Base-by-base conservation (phyloP, 768 basidiomycete genomes). In the Boletus subcaerulescens region DNA sequence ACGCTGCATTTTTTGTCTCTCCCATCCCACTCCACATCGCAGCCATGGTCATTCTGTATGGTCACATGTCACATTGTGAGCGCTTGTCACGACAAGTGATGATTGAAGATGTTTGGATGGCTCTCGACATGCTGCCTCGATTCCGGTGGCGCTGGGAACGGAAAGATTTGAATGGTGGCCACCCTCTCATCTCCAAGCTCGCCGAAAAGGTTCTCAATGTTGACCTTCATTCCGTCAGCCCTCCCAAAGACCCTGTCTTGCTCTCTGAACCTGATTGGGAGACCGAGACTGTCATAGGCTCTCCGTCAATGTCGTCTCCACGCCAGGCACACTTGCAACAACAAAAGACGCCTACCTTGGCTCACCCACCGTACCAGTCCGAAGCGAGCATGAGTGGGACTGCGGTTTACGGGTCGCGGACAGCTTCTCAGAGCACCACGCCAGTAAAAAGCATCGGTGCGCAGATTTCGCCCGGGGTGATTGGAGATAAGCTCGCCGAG, bases 61-160 rank as follows among this genome's bases (percentile, higher is more conserved):
- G 91, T 1, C 88, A 88, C 63, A 91, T 91, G 80, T 89, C 87
- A 8, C 82, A 83, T 49, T 88, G 87, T 56, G 82, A 89, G 26
- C 80, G 79, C 40, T 77, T 91, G 26, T 71, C 86, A 2, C 78
- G 77, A 39, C 76, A 84, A 52, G 80, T 82, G 38, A 89, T 87
- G 38, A 74, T 89, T 29, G 87, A 92, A 70, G 91, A 93, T 63
- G 80, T 93, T 36, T 89, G 87, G 84, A 82, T 90, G 68, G 91
- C 91, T 29, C 83, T 93, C 20, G 87, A 92, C 68, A 89, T 92
- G 83, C 81, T 93, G 12, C 91, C 91, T 3, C 85, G 86, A 32
- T 89, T 93, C 80, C 85, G 91, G 48, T 93, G 91, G 91, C 84
- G 91, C 58, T 93, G 91, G 91, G 89, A 91, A 65, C 82, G 91